phyloP scores from a whole-genome alignment of 805 yeast genomes.

The Metschnikowia continentalis region DNA sequence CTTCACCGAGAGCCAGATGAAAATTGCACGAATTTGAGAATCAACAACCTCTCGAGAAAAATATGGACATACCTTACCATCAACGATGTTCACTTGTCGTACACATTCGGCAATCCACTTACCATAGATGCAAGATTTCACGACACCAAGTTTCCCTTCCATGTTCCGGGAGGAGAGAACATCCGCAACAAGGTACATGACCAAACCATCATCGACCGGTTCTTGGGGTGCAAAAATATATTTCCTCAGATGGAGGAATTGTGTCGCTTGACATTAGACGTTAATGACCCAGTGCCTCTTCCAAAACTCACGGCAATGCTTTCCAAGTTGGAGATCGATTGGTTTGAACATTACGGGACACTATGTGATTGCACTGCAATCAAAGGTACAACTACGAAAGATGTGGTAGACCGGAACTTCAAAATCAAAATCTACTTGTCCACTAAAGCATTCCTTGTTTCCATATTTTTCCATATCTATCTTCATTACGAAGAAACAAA shows the following conservation, averaged over 20 bases:
- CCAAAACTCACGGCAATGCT: constrained; percentile 9
- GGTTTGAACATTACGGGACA: constrained; percentile 11
- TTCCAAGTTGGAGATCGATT: constrained; percentile 9
- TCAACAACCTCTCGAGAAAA: constrained; percentile 21
- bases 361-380: constrained; percentile 8
- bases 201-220: constrained; percentile 10
- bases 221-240: constrained; percentile 6
- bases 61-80: constrained; percentile 21
- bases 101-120: constrained; percentile 15
- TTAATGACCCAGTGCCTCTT: constrained; percentile 8
- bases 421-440: constrained; percentile 15
- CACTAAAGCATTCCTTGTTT: constrained; percentile 14
- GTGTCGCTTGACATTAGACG: constrained; percentile 8
- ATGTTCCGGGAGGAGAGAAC: constrained; percentile 17
- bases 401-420: constrained; percentile 14
- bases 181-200: constrained; percentile 11
- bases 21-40: constrained; percentile 15
- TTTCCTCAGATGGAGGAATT: constrained; percentile 6
- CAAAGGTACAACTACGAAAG: not conserved
- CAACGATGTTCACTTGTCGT: constrained; percentile 12
- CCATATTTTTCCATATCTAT: constrained; percentile 18
- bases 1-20: constrained; percentile 61
- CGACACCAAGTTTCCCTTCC: constrained; percentile 15
- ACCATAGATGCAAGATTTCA: constrained; percentile 6
- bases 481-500: constrained; percentile 14